phyloP scores from a whole-genome alignment of 257 asterid genomes.

The Solanum medicagineum region DNA sequence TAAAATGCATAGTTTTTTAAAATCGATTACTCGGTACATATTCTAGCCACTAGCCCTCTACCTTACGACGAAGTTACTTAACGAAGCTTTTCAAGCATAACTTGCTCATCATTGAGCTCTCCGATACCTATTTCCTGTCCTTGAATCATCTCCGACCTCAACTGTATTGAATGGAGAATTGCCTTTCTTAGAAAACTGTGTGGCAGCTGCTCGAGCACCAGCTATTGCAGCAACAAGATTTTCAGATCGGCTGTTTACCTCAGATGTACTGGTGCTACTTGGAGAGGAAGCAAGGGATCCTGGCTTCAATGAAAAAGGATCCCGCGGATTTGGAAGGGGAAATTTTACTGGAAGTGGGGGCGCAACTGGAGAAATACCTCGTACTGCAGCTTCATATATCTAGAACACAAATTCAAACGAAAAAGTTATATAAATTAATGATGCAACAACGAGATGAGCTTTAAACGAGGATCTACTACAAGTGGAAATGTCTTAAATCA shows the following conservation, averaged over 20 bases:
- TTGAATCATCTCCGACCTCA: neutral
- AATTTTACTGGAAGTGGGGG: slow-evolving; percentile 49
- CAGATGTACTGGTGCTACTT: slow-evolving; percentile 10
- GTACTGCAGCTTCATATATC: slow-evolving; percentile 62
- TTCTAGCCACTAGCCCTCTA: neutral
- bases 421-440: neutral
- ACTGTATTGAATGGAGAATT: neutral
- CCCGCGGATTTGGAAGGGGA: slow-evolving; percentile 46
- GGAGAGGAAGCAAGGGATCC: slow-evolving; percentile 34
- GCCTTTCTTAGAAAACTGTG: slow-evolving; percentile 45
- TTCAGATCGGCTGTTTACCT: slow-evolving; percentile 34
- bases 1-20: neutral
- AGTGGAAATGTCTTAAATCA: neutral
- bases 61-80: neutral
- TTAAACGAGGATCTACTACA: neutral
- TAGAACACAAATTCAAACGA: neutral
- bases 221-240: slow-evolving; percentile 57
- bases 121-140: slow-evolving; percentile 13
- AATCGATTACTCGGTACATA: neutral
- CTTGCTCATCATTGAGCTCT: neutral
- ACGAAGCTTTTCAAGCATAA: neutral
- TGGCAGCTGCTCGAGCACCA: slow-evolving; percentile 77
- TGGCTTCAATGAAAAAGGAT: slow-evolving; percentile 55
- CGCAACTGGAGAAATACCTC: slow-evolving; percentile 51
- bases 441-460: neutral